Conservation (phyloP, 371 early-diverging fungal genomes). For the Fennellomyces sp. region DNA sequence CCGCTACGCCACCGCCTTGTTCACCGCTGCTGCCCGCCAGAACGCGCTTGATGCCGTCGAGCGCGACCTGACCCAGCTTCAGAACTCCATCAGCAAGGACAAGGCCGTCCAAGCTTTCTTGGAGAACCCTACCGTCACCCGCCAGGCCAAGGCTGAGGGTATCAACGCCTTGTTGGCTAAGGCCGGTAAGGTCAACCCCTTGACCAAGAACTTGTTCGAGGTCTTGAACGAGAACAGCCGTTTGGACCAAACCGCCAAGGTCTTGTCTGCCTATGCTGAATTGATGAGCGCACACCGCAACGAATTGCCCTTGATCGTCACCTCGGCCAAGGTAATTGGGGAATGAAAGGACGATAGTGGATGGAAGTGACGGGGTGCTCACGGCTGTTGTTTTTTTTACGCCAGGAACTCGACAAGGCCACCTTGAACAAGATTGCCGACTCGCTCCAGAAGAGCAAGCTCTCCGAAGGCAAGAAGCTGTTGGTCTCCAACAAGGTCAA, state of each 20-base stretch:
- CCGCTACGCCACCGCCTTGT: constrained; percentile 97
- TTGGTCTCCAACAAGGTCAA: constrained; percentile 91
- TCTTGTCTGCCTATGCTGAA: constrained; percentile 78
- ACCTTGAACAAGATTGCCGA: constrained; percentile 56
- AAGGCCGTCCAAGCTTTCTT: constrained; percentile 71
- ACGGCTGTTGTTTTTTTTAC: background rate
- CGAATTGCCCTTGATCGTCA: constrained; percentile 87
- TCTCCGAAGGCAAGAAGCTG: constrained; percentile 63
- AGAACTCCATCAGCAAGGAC: constrained; percentile 74
- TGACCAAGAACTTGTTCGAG: constrained; percentile 91
- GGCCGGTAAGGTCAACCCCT: constrained; percentile 71
- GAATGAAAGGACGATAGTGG: background rate
- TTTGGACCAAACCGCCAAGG: constrained; percentile 81
- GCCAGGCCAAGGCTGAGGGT: constrained; percentile 76
- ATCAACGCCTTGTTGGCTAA: constrained; percentile 64
- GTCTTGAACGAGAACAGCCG: constrained; percentile 94
- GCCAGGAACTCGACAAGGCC: constrained; percentile 55
- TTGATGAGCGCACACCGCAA: constrained; percentile 94
- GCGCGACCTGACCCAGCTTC: constrained; percentile 77
- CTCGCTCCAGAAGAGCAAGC: constrained; percentile 51
- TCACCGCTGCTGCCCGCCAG: constrained; percentile 90
- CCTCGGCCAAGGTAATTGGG: constrained; percentile 78
- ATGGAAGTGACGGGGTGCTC: background rate
- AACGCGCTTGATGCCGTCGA: constrained; percentile 86
- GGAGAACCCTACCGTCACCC: constrained; percentile 88